Base-by-base conservation (phyloP, 1,284 basidiomycete genomes). In the Naganishia cerealis region DNA sequence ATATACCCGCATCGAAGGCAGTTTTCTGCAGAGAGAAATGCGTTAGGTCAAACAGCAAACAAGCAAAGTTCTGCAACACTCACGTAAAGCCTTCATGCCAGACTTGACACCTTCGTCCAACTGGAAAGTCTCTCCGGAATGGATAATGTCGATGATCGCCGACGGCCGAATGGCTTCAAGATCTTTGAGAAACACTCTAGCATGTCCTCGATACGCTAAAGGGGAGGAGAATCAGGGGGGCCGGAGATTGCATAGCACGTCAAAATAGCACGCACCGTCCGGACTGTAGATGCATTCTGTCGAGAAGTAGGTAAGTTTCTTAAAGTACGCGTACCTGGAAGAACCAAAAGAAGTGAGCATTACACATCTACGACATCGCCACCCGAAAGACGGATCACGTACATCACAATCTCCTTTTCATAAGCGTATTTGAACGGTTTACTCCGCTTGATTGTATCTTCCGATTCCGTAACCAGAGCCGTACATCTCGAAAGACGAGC, bases 331-430 rank as follows among this genome's bases (percentile, higher is more conserved):
- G 78, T 97, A 96, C 90, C 91, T 94, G 71, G 7, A 53, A 40
- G 40, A 21, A 39, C 16, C 70, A 62, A 48, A 72, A 56, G 55
- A 67, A 68, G 24, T 33, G 2, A 56, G 13, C 42, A 52, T 10
- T 40, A 38, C 9, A 54, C 58, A 43, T 65, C 57, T 15, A 38
- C 36, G 40, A 7, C 26, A 42, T 40, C 46, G 18, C 66, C 18
- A 71, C 65, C 43, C 56, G 3, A 0, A 40, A 33, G 29, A 33
- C 29, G 42, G 29, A 40, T 9, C 63, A 1, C 9, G 80, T 72
- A 92, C 94, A 99, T 97, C 72, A 99, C 95, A 55, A 99, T 99
- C 81, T 99, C 95, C 82, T 99, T 99, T 82, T 99, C 96, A 77
- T 99, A 99, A 0, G 94, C 90, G 76, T 98, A 94, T 80, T 98